Evolutionary conservation across 331 rosid species (phyloP), one percentile per base, ranked within the genome.

Genomic region (Quercus phellos): DNA sequence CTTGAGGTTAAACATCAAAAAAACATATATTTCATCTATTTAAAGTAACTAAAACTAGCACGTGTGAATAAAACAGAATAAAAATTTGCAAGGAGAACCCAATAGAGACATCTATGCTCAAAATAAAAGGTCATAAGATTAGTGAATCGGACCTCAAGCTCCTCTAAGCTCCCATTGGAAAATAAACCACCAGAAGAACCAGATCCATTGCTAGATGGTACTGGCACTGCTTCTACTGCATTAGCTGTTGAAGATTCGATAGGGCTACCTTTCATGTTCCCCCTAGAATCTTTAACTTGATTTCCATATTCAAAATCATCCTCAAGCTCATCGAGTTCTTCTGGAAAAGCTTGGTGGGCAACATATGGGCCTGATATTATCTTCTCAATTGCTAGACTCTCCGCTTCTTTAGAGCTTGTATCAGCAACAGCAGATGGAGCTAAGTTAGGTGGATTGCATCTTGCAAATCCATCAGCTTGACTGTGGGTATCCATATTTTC

Each of bases 321-420:
- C 89, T 86, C 96, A 68, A 95, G 98, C 87, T 95, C 99, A 26
- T 95, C 90, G 35, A 87, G 87, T 82, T 87, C 94, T 74, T 81
- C 87, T 29, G 86, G 54, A 67, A 91, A 80, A 38, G 85, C 74
- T 81, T 88, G 91, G 64, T 82, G 92, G 12, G 78, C 81, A 55
- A 79, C 82, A 51, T 84, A 89, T 2, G 89, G 90, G 50, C 91
- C 89, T 4, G 89, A 83, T 86, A 87, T 82, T 76, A 90, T 85
- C 80, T 89, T 92, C 82, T 89, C 91, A 53, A 88, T 85, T 35
- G 90, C 97, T 72, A 87, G 78, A 71, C 86, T 90, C 87, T 92
- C 98, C 64, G 82, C 94, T 79, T 88, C 97, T 69, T 80, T 89
- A 73, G 87, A 88, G 78, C 17, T 84, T 38, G 77, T 56, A 73